A percentile compares a stretch with the other conserved stretches of the same genome.
phyloP scores from a whole-genome alignment of 2,329 filamentous ascomycete genomes.

The Clonostachys byssicola region DNA sequence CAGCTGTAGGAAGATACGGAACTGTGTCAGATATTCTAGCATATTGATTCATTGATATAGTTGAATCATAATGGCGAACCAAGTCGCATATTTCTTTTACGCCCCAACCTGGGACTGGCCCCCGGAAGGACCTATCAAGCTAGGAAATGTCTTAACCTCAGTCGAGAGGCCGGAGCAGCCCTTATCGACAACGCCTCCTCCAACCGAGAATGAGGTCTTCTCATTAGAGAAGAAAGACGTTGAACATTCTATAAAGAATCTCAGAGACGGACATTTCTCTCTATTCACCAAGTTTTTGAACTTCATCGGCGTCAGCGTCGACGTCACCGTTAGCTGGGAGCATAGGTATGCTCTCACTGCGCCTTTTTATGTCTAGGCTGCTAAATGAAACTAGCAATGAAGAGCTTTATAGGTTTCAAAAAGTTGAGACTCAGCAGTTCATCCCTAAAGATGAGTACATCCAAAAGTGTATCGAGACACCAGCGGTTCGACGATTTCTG shows the following conservation, averaged over 20 bases:
- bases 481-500: neutral
- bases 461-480: neutral
- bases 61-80: neutral
- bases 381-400: neutral
- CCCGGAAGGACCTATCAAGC: slow-evolving; percentile 7
- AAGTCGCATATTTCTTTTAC: slow-evolving; percentile 4
- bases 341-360: neutral
- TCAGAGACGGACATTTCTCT: neutral
- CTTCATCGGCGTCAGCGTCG: neutral
- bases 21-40: too few species aligned
- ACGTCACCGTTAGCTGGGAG: neutral
- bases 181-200: slow-evolving; percentile 1
- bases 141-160: slow-evolving; percentile 8
- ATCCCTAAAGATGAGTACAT: neutral
- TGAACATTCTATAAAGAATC: slow-evolving; percentile 1
- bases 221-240: slow-evolving; percentile 1
- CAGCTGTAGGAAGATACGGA: too few species aligned
- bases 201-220: neutral
- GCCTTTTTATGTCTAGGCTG: neutral
- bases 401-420: neutral
- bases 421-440: slow-evolving; percentile 1
- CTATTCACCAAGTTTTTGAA: slow-evolving; percentile 4
- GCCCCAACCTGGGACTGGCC: slow-evolving; percentile 9
- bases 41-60: too few species aligned
- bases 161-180: slow-evolving; percentile 6